Percentiles rank a stretch among this genome's conserved stretches.
Evolutionary conservation across 345 rosid genomes (phyloP).

Genomic region (Raphanus sativus): DNA sequence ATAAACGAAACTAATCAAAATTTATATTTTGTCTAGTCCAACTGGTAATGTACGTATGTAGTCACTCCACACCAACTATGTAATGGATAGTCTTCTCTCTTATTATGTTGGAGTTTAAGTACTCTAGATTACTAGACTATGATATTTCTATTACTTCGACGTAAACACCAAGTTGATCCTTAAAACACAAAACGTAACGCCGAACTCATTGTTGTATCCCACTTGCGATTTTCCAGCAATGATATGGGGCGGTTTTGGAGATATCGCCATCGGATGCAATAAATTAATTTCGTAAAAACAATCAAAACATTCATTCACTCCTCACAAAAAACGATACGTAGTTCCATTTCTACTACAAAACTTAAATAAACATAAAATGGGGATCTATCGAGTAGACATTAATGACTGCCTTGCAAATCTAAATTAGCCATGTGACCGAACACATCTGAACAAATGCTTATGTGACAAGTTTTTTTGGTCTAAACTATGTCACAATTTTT

Average conservation of each 20-base stretch:
- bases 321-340: neutral
- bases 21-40: too few relatives aligned
- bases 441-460: conserved; percentile 15
- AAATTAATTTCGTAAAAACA: neutral
- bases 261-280: neutral
- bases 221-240: neutral
- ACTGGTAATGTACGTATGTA: neutral
- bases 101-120: neutral
- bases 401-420: neutral
- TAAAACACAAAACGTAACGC: neutral
- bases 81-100: neutral
- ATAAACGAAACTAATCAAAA: too few relatives aligned
- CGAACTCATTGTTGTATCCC: neutral
- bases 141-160: neutral
- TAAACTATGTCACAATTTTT: too few relatives aligned
- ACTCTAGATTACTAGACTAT: neutral
- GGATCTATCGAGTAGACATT: conserved; percentile 1
- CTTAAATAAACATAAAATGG: neutral
- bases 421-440: neutral
- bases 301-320: neutral
- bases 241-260: conserved; percentile 16
- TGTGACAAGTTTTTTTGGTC: neutral
- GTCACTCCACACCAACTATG: neutral
- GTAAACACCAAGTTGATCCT: neutral
- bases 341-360: conserved; percentile 13